Percentiles rank a stretch among this genome's conserved stretches.
phyloP scores from a whole-genome alignment of 2,329 filamentous ascomycete species.

The Clarireedia paspali region DNA sequence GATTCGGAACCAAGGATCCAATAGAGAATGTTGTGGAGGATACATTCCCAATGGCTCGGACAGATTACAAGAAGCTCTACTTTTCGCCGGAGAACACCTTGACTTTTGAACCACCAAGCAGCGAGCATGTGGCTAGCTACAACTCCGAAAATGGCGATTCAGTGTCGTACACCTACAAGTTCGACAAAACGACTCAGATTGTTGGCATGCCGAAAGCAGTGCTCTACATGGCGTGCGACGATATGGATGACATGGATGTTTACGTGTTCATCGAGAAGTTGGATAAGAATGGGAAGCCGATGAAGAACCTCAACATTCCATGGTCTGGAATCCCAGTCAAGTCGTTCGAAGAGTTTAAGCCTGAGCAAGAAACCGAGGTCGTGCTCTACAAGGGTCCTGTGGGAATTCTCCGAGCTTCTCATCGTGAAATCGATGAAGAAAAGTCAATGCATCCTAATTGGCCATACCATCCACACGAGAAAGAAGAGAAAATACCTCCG shows the following conservation, averaged over 20 bases:
- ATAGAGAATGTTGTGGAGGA: neutral
- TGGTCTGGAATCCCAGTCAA: neutral
- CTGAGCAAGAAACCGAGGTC: neutral
- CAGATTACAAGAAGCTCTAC: neutral
- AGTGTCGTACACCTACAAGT: conserved; percentile 21
- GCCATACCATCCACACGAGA: conserved; percentile 11
- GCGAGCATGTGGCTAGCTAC: too few relatives aligned
- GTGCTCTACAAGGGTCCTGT: conserved; percentile 9
- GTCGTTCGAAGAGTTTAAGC: conserved; percentile 4
- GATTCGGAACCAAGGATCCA: conserved; percentile 20
- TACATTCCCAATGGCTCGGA: conserved; percentile 13
- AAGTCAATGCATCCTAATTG: conserved; percentile 1
- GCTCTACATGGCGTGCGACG: conserved; percentile 37
- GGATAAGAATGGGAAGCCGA: conserved; percentile 34
- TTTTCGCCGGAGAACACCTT: neutral
- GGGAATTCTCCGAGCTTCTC: conserved; percentile 12
- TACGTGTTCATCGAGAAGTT: conserved; percentile 38
- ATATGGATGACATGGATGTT: conserved; percentile 37
- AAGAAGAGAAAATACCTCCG: conserved; percentile 8
- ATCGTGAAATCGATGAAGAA: conserved; percentile 7
- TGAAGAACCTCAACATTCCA: conserved; percentile 39
- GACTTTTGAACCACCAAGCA: too few relatives aligned
- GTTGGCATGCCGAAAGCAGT: conserved; percentile 41
- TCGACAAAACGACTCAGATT: conserved; percentile 32
- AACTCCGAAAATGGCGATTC: too few relatives aligned